Percentiles rank a stretch among this genome's conserved stretches.
Conservation (phyloP, 176 grass and related monocot genomes). For the Oryza rufipogon region DNA sequence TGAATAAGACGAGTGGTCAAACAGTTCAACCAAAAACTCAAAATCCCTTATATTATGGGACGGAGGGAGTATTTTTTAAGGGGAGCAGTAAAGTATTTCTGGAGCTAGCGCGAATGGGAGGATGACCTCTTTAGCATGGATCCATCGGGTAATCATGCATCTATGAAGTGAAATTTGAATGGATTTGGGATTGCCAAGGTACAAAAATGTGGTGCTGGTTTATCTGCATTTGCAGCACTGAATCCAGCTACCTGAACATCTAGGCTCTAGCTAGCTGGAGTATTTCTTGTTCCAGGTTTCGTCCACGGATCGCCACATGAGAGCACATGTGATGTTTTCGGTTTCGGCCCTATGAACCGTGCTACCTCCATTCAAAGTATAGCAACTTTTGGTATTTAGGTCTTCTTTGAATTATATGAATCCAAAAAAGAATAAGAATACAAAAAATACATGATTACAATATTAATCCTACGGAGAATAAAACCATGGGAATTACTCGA, state of each 20-base stretch:
- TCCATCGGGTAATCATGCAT: not conserved
- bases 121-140: not conserved
- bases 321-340: constrained; percentile 25
- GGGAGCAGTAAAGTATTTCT: not conserved
- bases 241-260: not conserved
- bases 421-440: too few species aligned
- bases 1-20: too few species aligned
- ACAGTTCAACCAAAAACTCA: too few species aligned
- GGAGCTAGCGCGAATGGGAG: not conserved
- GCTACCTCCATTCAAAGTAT: too few species aligned
- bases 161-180: not conserved
- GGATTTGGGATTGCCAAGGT: not conserved
- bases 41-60: too few species aligned
- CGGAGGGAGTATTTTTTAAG: too few species aligned
- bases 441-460: too few species aligned
- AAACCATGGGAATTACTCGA: too few species aligned
- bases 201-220: not conserved
- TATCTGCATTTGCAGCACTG: not conserved
- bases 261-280: not conserved
- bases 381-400: too few species aligned
- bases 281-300: constrained; percentile 1
- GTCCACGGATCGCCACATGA: not conserved
- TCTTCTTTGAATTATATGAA: too few species aligned
- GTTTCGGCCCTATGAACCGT: not conserved
- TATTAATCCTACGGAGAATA: too few species aligned